A percentile compares a stretch with the other conserved stretches of the same genome.
Evolutionary conservation across 73 alveolate species (phyloP).

Genomic region (Halteria grandinella): DNA sequence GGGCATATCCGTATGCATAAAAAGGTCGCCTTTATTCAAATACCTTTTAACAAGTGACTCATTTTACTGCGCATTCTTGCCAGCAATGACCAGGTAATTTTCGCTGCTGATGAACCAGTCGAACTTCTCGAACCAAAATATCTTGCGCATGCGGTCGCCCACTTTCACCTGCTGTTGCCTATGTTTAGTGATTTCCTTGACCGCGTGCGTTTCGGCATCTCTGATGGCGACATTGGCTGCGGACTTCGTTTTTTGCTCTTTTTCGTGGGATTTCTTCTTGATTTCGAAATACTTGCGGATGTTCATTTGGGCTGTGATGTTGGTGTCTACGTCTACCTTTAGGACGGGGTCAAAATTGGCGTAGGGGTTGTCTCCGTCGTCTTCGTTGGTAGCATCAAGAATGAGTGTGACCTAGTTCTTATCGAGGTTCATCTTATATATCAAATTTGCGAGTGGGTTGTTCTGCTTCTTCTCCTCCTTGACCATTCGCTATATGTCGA

Average conservation of each 20-base stretch:
- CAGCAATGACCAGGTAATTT: slow-evolving; percentile 83
- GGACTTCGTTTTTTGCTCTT: slow-evolving; percentile 78
- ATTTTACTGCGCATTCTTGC: slow-evolving; percentile 87
- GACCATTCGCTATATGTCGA: slow-evolving; percentile 82
- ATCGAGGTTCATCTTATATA: slow-evolving; percentile 77
- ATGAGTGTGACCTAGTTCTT: slow-evolving; percentile 62
- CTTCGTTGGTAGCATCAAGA: slow-evolving; percentile 67
- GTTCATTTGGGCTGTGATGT: slow-evolving; percentile 76
- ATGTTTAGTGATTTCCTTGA: slow-evolving; percentile 76
- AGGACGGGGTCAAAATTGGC: slow-evolving; percentile 55
- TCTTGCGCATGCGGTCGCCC: slow-evolving; percentile 75
- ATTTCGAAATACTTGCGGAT: slow-evolving; percentile 77
- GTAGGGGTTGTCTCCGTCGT: slow-evolving; percentile 36
- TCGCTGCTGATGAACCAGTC: slow-evolving; percentile 91
- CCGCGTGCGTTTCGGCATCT: slow-evolving; percentile 86
- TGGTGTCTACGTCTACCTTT: slow-evolving; percentile 70
- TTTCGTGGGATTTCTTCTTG: slow-evolving; percentile 72
- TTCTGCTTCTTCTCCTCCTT: slow-evolving; percentile 85
- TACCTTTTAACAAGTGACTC: slow-evolving; percentile 85
- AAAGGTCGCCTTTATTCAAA: slow-evolving; percentile 80
- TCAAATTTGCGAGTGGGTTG: slow-evolving; percentile 84
- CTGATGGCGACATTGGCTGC: slow-evolving; percentile 79
- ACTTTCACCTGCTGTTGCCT: slow-evolving; percentile 54
- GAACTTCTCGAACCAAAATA: slow-evolving; percentile 92
- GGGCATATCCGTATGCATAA: slow-evolving; percentile 89